Percentiles rank a stretch among this genome's conserved stretches.
Evolutionary conservation across 495 filamentous ascomycete genomes (phyloP).

Genomic region (Penicillium manginii): DNA sequence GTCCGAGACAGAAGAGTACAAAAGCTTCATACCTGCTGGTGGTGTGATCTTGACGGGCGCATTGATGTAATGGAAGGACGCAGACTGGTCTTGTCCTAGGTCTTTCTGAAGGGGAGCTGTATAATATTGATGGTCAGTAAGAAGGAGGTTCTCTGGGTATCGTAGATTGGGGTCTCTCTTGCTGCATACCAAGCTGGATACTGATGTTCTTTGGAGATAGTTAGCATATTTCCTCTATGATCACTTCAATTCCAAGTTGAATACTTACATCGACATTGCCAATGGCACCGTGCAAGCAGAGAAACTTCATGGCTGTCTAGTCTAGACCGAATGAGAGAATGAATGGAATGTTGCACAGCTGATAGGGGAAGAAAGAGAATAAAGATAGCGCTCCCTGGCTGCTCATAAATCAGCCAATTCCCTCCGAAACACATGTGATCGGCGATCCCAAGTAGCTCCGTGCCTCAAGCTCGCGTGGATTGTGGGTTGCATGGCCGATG

Average conservation of each 20-base stretch:
- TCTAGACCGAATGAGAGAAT: constrained; percentile 1
- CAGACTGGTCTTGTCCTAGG: constrained; percentile 43
- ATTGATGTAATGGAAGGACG: constrained; percentile 52
- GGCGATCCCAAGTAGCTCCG: not conserved
- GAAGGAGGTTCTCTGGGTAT: not conserved
- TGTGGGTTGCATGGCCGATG: constrained; percentile 13
- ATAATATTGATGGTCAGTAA: not conserved
- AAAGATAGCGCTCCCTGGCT: constrained; percentile 2
- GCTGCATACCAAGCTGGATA: constrained; percentile 48
- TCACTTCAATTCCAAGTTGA: constrained; percentile 10
- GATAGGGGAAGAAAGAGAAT: constrained; percentile 3
- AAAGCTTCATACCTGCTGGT: constrained; percentile 31
- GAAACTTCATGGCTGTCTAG: constrained; percentile 27
- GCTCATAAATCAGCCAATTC: constrained; percentile 17
- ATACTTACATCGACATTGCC: constrained; percentile 31
- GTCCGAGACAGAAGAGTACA: not conserved
- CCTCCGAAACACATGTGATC: constrained; percentile 27
- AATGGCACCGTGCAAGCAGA: constrained; percentile 38
- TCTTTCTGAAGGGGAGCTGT: constrained; percentile 48
- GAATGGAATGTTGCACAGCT: constrained; percentile 9
- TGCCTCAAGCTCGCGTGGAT: constrained; percentile 21
- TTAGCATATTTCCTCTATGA: constrained; percentile 7
- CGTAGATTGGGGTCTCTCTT: not conserved
- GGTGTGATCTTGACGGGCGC: constrained; percentile 47
- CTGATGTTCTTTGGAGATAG: constrained; percentile 47